phyloP scores from a whole-genome alignment of 345 rosid genomes.

The Pugionium cornutum region DNA sequence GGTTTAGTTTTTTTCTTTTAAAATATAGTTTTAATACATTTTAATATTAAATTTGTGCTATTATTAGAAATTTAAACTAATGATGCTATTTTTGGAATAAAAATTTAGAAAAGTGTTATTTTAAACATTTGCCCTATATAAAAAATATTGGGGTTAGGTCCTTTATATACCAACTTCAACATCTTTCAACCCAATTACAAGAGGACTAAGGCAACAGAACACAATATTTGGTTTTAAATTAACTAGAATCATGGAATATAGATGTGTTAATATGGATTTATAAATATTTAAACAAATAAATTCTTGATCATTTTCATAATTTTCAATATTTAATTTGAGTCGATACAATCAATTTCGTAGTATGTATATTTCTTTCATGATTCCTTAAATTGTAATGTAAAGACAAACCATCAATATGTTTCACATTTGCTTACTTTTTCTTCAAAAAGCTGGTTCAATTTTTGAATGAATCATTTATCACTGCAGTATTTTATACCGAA shows the following conservation, averaged over 20 bases:
- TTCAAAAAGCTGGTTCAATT: neutral
- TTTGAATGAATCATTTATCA: neutral
- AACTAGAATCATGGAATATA: neutral
- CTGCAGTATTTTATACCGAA: neutral
- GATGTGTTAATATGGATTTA: neutral
- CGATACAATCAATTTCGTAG: too few relatives aligned
- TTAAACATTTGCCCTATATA: too few relatives aligned
- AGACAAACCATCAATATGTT: slow-evolving; percentile 1
- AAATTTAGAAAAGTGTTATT: too few relatives aligned
- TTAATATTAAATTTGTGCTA: too few relatives aligned
- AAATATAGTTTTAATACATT: too few relatives aligned
- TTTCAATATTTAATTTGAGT: too few relatives aligned
- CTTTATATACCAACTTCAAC: slow-evolving; percentile 8
- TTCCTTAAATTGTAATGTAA: too few relatives aligned
- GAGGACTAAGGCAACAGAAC: neutral
- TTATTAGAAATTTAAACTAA: too few relatives aligned
- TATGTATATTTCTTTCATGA: too few relatives aligned
- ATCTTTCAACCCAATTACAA: slow-evolving; percentile 14
- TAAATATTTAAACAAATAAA: neutral
- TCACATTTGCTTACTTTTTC: slow-evolving; percentile 5
- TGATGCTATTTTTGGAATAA: too few relatives aligned
- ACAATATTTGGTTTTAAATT: slow-evolving; percentile 8
- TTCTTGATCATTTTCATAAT: too few relatives aligned
- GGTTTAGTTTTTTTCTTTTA: too few relatives aligned
- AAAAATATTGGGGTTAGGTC: slow-evolving; percentile 7